phyloP scores from a whole-genome alignment of 176 grass and related monocot genomes.

The Musa beccarii region DNA sequence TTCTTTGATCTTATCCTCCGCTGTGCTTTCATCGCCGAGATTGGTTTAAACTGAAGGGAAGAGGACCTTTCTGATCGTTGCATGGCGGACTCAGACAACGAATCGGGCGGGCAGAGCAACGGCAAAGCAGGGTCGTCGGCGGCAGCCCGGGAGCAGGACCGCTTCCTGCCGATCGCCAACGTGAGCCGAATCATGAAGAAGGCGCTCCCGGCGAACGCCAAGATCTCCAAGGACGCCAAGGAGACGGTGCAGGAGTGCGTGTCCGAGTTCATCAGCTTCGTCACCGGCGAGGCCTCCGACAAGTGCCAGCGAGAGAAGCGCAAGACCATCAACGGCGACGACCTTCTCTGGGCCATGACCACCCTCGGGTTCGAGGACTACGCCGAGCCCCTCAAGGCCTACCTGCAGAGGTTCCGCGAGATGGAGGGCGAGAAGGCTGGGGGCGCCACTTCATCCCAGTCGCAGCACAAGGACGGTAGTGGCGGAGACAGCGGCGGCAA shows the following conservation, averaged over 20 bases:
- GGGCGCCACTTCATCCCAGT: neutral
- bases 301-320: constrained; percentile 98
- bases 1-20: no score
- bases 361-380: constrained; percentile 97
- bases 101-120: neutral
- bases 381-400: constrained; percentile 84
- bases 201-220: constrained; percentile 82
- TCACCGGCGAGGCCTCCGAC: constrained; percentile 94
- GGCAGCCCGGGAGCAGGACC: constrained; percentile 58
- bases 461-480: neutral
- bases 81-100: constrained; percentile 6
- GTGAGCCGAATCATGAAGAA: constrained; percentile 99
- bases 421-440: constrained; percentile 73
- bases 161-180: constrained; percentile 91
- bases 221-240: constrained; percentile 96
- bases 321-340: constrained; percentile 97
- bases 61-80: neutral
- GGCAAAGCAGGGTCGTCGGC: neutral
- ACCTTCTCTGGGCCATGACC: constrained; percentile 93
- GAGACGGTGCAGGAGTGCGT: constrained; percentile 99
- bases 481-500: neutral
- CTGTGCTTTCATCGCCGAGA: no score
- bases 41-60: no score
- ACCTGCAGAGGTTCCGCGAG: constrained; percentile 90
- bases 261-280: constrained; percentile 95